Conservation (phyloP, 495 filamentous ascomycete genomes). For the Eremomyces bilateralis region DNA sequence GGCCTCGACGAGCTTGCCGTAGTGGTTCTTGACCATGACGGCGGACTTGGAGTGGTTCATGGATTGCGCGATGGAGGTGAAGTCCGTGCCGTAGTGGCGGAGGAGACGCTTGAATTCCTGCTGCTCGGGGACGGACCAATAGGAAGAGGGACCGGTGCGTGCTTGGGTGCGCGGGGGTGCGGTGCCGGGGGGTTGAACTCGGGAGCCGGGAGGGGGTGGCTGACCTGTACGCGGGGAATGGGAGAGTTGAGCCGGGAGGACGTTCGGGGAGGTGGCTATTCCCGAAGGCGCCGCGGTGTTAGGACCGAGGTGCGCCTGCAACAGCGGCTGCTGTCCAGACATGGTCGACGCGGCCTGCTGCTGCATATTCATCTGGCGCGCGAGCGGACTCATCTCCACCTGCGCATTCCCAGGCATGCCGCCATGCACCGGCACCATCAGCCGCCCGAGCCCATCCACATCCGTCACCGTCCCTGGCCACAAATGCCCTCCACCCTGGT, state of each 20-base stretch:
- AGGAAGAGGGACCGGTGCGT: constrained; percentile 47
- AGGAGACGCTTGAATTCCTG: constrained; percentile 61
- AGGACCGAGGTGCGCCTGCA: constrained; percentile 3
- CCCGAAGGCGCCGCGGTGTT: background rate
- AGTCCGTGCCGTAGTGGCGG: constrained; percentile 74
- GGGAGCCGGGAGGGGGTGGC: too few relatives aligned
- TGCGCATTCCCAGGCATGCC: too few relatives aligned
- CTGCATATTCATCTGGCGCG: too few relatives aligned
- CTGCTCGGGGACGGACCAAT: constrained; percentile 90
- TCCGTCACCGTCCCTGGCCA: too few relatives aligned
- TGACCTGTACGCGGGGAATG: too few relatives aligned
- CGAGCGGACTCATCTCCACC: too few relatives aligned
- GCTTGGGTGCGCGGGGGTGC: constrained; percentile 2
- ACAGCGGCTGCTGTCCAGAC: constrained; percentile 2
- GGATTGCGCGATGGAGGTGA: constrained; percentile 55
- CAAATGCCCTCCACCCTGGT: too few relatives aligned
- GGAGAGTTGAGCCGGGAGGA: too few relatives aligned
- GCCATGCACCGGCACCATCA: too few relatives aligned
- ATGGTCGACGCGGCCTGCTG: too few relatives aligned
- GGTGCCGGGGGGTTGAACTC: too few relatives aligned
- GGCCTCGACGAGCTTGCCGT: constrained; percentile 42
- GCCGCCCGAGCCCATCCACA: too few relatives aligned
- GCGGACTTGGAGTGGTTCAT: constrained; percentile 21
- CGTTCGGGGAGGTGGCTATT: constrained; percentile 4
- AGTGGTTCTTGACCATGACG: constrained; percentile 71